phyloP scores from a whole-genome alignment of 2,329 filamentous ascomycete species.

The Colletotrichum orbiculare region DNA sequence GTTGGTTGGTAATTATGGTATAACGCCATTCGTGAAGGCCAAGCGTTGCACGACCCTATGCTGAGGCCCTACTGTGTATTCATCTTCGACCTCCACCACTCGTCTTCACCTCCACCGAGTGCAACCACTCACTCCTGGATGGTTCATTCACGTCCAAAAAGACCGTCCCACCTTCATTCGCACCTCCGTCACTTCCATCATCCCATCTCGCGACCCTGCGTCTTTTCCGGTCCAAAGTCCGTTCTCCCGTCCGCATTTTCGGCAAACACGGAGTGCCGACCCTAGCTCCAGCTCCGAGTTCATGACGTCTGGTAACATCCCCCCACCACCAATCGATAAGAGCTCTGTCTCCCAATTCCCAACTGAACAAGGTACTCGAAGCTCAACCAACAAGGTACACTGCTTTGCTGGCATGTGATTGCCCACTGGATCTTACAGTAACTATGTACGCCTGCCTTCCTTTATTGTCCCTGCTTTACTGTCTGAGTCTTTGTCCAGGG shows the following conservation, averaged over 20 bases:
- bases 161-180: too few relatives aligned
- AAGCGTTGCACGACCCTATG: too few relatives aligned
- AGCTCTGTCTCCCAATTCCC: background rate
- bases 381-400: background rate
- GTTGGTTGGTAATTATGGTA: too few relatives aligned
- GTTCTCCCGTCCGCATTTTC: slow-evolving; percentile 4
- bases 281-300: background rate
- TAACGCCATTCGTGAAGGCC: too few relatives aligned
- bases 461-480: background rate
- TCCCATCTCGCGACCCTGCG: too few relatives aligned
- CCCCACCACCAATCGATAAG: slow-evolving; percentile 31
- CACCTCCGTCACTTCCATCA: too few relatives aligned
- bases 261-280: slow-evolving; percentile 9
- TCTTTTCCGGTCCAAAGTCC: background rate
- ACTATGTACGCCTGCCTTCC: background rate
- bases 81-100: too few relatives aligned
- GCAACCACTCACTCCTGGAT: too few relatives aligned
- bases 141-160: too few relatives aligned
- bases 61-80: too few relatives aligned
- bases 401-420: slow-evolving; percentile 22
- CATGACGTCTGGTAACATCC: background rate
- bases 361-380: background rate
- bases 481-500: background rate
- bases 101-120: too few relatives aligned
- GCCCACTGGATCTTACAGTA: background rate